Base-by-base conservation (phyloP, 2,329 filamentous ascomycete species). In the Canariomyces notabilis region DNA sequence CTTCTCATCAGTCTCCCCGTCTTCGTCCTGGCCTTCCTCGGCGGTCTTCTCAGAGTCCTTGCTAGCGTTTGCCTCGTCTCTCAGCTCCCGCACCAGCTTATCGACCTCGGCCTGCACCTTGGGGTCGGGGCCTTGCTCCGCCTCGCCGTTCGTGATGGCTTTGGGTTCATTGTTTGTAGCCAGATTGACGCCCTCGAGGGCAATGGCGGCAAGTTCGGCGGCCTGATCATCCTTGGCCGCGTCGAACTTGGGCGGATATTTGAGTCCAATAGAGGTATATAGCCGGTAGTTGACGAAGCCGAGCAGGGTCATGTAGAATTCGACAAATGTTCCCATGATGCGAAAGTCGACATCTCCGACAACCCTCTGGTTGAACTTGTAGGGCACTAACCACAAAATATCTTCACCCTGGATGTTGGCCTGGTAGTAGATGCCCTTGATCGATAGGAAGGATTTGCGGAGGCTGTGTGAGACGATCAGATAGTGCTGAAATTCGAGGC, bases 381-480 rank as follows among this genome's bases (percentile, higher is more conserved):
- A 98, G 1, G 93, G 93, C 9, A 96, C 91, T 32, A 98, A 76
- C 93, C 93, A 98, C 56, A 97, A 75, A 40, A 98, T 86, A 61
- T 97, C 91, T 71, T 98, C 90, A 39, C 93, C 93, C 67, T 96
- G 89, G 52, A 98, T 94, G 42, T 85, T 96, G 19, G 91, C 93
- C 71, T 97, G 91, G 70, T 97, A 98, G 74, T 98, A 98, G 61
- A 98, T 97, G 52, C 93, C 93, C 76, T 98, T 98, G 71, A 98
- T 97, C 2, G 89, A 95, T 55, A 98, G 72, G 73, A 98, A 98
- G 0, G 90, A 95, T 73, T 96, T 97, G 62, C 88, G 86, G 58
- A 98, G 73, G 59, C 87, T 89, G 69, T 95, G 82, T 34, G 91
- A 94, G 37, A 84, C 80, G 63, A 98, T 98, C 53, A 98, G 77